phyloP scores from a whole-genome alignment of 345 rosid species.

The Dimocarpus longan region DNA sequence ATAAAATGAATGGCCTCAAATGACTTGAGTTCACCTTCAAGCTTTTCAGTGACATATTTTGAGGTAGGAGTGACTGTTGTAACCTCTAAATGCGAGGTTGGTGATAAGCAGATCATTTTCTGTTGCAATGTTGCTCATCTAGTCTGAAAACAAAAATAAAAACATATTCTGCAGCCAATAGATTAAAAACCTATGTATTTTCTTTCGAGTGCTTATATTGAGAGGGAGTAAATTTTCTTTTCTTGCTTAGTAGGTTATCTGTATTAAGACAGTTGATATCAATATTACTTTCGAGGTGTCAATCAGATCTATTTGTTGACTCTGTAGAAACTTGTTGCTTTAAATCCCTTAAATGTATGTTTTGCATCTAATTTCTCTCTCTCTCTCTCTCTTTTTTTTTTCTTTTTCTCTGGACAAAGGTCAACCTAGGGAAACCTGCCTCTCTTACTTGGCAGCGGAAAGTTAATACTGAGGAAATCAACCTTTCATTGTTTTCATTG shows the following conservation, averaged over 20 bases:
- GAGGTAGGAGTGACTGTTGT: slow-evolving; percentile 25
- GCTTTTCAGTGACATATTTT: neutral
- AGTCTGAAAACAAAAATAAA: neutral
- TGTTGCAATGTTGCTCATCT: too few species aligned
- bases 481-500: slow-evolving; percentile 45
- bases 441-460: slow-evolving; percentile 69
- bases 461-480: slow-evolving; percentile 36
- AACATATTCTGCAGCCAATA: too few species aligned
- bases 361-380: neutral
- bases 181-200: too few species aligned
- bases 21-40: neutral
- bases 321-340: slow-evolving; percentile 27
- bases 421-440: slow-evolving; percentile 58
- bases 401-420: slow-evolving; percentile 37
- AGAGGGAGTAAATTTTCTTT: neutral
- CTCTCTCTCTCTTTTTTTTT: neutral
- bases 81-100: neutral
- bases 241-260: neutral
- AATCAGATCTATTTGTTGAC: neutral
- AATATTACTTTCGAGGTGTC: slow-evolving; percentile 4
- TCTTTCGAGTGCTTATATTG: neutral
- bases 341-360: neutral
- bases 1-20: neutral
- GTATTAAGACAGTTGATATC: neutral
- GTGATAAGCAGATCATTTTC: too few species aligned